Evolutionary conservation across 805 yeast genomes (phyloP).

Genomic region (Spathaspora passalidarum): DNA sequence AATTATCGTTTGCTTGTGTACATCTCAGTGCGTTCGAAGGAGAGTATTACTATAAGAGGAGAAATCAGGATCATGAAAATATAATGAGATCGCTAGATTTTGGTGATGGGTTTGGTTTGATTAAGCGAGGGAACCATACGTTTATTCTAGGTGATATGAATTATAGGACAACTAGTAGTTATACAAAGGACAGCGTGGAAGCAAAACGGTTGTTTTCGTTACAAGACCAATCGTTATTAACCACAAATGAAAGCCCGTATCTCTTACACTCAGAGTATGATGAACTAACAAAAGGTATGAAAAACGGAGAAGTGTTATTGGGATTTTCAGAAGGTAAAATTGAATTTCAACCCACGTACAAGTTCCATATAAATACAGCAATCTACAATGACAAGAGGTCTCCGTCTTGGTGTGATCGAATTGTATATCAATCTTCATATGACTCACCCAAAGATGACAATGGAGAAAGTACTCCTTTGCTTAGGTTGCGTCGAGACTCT

Average conservation of each 20-base stretch:
- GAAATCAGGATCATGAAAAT: slow-evolving; percentile 52
- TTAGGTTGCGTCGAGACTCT: not conserved
- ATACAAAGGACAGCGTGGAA: slow-evolving; percentile 9
- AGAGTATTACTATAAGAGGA: slow-evolving; percentile 31
- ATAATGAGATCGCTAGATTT: slow-evolving; percentile 56
- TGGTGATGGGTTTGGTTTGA: slow-evolving; percentile 51
- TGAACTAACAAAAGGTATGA: slow-evolving; percentile 46
- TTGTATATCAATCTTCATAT: slow-evolving; percentile 53
- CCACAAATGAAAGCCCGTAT: slow-evolving; percentile 10
- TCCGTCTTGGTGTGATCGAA: slow-evolving; percentile 92
- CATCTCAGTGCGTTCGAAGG: slow-evolving; percentile 86
- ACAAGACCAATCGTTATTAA: slow-evolving; percentile 18
- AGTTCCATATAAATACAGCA: slow-evolving; percentile 52
- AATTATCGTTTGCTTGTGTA: slow-evolving; percentile 60
- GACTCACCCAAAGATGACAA: slow-evolving; percentile 7
- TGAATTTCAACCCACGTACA: slow-evolving; percentile 76
- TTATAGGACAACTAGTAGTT: slow-evolving; percentile 52
- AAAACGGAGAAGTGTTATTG: slow-evolving; percentile 45
- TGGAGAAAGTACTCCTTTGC: not conserved
- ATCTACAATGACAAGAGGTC: slow-evolving; percentile 54
- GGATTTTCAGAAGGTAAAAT: slow-evolving; percentile 70
- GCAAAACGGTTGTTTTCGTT: slow-evolving; percentile 20
- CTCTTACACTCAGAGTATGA: slow-evolving; percentile 37
- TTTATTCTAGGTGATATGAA: slow-evolving; percentile 86
- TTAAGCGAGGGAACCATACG: slow-evolving; percentile 54